Evolutionary conservation across 345 rosid species (phyloP), one percentile per base, ranked within the genome.

Genomic region (Melaleuca quinquenervia): DNA sequence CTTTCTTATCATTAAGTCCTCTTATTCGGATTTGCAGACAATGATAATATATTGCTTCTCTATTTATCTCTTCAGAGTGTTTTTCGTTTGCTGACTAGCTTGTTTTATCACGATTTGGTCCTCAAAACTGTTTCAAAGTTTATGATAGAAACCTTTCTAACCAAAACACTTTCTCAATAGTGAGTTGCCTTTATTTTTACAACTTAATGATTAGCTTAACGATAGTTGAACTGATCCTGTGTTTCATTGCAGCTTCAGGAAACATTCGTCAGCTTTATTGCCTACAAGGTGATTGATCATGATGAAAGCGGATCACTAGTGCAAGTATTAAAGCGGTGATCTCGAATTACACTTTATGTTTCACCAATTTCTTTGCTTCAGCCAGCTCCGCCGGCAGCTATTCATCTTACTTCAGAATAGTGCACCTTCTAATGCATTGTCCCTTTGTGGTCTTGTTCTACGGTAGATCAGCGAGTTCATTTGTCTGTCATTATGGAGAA

Each of bases 221-320:
- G 3, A 11, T 70, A n/a, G 70, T n/a, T 58, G n/a, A 70, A 70
- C 26, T 36, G 78, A 70, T 24, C 78, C 44, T 3, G 26, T 36
- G 48, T 70, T 70, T 36, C 48, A 78, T 52, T 87, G 82, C 97
- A 98, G 99, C 98, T 52, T 92, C 99, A 1, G 99, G 99, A 88
- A 98, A 98, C 90, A 91, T 98, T 88, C 97, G 99, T 82, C 99
- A 98, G 90, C 97, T 98, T 54, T 98, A 98, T 93, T 95, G 99
- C 90, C 95, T 98, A 51, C 99, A 96, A 91, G 95, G 98, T 44
- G 99, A 98, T 64, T 96, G 86, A 88, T 76, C 50, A 20, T 11
- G 29, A 49, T 22, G 11, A 44, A 83, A 64, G 56, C 84, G 82
- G 50, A 29, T 64, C 1, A 45, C n/a, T 54, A 82, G 82, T 41